Evolutionary conservation across 495 filamentous ascomycete genomes (phyloP).

Genomic region (Penicillium pancosmium): DNA sequence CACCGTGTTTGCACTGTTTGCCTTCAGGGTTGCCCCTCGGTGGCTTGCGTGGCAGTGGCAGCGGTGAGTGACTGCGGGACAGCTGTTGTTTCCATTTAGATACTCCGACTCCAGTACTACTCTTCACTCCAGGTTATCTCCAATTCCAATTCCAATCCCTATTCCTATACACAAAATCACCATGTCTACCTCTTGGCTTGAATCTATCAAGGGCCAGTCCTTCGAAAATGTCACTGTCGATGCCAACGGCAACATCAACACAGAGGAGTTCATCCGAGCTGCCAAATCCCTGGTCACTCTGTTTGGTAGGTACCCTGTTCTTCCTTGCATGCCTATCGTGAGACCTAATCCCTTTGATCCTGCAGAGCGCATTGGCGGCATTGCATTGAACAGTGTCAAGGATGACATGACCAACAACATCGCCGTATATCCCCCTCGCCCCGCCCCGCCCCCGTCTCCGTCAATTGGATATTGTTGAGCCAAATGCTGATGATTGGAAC

Average conservation of each 20-base stretch:
- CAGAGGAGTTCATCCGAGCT: constrained; percentile 88
- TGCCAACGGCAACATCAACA: constrained; percentile 73
- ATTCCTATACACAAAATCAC: constrained; percentile 11
- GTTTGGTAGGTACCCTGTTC: constrained; percentile 65
- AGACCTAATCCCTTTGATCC: constrained; percentile 15
- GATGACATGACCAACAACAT: constrained; percentile 89
- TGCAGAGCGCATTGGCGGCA: constrained; percentile 76
- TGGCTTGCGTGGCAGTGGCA: constrained; percentile 27
- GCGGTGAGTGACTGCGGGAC: constrained; percentile 13
- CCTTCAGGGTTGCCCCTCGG: constrained; percentile 4
- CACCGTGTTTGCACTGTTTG: constrained; percentile 22
- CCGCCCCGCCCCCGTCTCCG: not conserved
- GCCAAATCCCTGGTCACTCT: constrained; percentile 81
- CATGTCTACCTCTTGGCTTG: constrained; percentile 69
- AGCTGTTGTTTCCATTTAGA: constrained; percentile 15
- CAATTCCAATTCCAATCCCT: not conserved
- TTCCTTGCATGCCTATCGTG: constrained; percentile 4
- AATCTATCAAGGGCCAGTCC: constrained; percentile 71
- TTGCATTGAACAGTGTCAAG: constrained; percentile 86
- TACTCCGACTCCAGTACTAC: not conserved
- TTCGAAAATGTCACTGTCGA: constrained; percentile 80
- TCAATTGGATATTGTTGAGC: not conserved
- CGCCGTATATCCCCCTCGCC: constrained; percentile 59
- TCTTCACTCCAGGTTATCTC: constrained; percentile 1
- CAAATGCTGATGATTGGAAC: constrained; percentile 17